Percentiles rank a stretch among this genome's conserved stretches.
Evolutionary conservation across 108 stramenopile species (phyloP).

Genomic region (Nitzschia palea): DNA sequence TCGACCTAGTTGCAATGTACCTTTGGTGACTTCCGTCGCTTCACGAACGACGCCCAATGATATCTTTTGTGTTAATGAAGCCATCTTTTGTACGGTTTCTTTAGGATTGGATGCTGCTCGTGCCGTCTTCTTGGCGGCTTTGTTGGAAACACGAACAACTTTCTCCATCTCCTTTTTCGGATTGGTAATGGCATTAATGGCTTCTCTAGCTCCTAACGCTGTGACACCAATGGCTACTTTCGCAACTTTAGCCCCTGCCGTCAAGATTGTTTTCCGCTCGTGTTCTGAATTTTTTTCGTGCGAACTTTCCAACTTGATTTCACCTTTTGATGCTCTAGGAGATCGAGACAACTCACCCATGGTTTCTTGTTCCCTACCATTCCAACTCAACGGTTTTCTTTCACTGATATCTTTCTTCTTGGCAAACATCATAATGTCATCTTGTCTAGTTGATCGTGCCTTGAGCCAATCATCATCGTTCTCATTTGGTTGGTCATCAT

Average conservation of each 20-base stretch:
- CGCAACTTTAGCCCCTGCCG: background rate
- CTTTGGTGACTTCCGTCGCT: constrained; percentile 1
- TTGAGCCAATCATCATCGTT: background rate
- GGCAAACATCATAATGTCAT: background rate
- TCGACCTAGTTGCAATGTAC: background rate
- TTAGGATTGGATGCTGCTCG: background rate
- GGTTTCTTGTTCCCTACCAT: too few species aligned
- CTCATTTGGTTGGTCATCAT: background rate
- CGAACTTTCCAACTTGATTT: background rate
- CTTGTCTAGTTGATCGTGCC: background rate
- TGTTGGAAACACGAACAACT: background rate
- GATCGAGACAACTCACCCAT: too few species aligned
- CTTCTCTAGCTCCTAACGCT: background rate
- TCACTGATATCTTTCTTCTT: background rate
- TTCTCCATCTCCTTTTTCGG: background rate
- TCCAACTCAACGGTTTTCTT: too few species aligned
- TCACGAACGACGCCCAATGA: background rate
- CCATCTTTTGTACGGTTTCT: background rate
- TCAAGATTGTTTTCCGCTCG: background rate
- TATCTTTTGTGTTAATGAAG: background rate
- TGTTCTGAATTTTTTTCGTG: background rate
- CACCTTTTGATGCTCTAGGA: too few species aligned
- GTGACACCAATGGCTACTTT: background rate
- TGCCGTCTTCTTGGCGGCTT: background rate
- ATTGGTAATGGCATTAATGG: background rate